Evolutionary conservation across 805 yeast genomes (phyloP).

Genomic region (Kuraishia hungarica): DNA sequence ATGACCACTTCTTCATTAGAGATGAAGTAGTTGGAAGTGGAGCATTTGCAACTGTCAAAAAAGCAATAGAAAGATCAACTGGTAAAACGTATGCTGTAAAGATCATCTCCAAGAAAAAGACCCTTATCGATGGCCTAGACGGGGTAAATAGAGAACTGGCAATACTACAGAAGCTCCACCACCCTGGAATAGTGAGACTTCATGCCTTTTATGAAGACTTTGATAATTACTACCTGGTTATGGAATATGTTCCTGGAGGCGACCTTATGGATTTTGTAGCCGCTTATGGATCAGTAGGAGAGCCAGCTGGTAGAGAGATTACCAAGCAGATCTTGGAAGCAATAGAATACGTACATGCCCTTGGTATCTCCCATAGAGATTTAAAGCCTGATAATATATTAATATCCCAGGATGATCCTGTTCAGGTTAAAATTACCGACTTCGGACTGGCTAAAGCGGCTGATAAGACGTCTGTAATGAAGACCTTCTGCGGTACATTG

Average conservation of each 20-base stretch:
- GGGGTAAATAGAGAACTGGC: slow-evolving; percentile 85
- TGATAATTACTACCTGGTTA: slow-evolving; percentile 75
- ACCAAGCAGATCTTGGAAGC: slow-evolving; percentile 80
- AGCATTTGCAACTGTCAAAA: slow-evolving; percentile 95
- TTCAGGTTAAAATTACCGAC: slow-evolving; percentile 86
- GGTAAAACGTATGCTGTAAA: slow-evolving; percentile 89
- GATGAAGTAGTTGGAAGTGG: slow-evolving; percentile 93
- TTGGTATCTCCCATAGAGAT: slow-evolving; percentile 94
- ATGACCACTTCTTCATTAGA: slow-evolving; percentile 56
- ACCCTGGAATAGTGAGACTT: slow-evolving; percentile 76
- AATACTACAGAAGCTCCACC: slow-evolving; percentile 68
- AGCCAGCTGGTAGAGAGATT: slow-evolving; percentile 82
- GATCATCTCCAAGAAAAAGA: slow-evolving; percentile 74
- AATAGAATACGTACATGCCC: slow-evolving; percentile 75
- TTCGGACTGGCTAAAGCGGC: slow-evolving; percentile 93
- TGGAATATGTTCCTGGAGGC: slow-evolving; percentile 96
- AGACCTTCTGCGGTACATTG: slow-evolving; percentile 94
- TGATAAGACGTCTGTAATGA: slow-evolving; percentile 78
- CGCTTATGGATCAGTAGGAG: slow-evolving; percentile 86
- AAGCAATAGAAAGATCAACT: slow-evolving; percentile 76
- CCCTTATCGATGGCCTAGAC: slow-evolving; percentile 63
- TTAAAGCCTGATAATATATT: slow-evolving; percentile 93
- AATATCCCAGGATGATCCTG: slow-evolving; percentile 87
- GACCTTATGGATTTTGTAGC: slow-evolving; percentile 97
- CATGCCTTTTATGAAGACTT: slow-evolving; percentile 82